Evolutionary conservation across 164 flowering plant species (phyloP).

Genomic region (Macadamia tetraphylla): DNA sequence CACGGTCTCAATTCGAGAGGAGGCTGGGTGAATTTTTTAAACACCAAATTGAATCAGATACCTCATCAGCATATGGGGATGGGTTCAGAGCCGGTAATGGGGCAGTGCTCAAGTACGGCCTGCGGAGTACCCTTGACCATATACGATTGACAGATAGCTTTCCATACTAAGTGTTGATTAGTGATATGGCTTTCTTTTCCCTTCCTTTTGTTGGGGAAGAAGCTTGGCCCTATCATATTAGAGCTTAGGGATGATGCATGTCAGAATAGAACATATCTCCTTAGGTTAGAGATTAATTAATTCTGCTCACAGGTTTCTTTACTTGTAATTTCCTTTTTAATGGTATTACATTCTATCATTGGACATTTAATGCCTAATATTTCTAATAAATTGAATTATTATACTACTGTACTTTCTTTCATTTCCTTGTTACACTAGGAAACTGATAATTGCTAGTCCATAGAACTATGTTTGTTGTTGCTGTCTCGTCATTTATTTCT

Average conservation of each 20-base stretch:
- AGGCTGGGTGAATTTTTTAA: slow-evolving; percentile 87
- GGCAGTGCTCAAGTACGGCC: slow-evolving; percentile 74
- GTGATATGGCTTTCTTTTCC: background rate
- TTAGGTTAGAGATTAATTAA: no score
- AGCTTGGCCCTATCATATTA: slow-evolving; percentile 20
- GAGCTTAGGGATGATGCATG: slow-evolving; percentile 14
- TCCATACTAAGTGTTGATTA: slow-evolving; percentile 31
- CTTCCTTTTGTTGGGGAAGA: background rate
- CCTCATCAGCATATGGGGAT: slow-evolving; percentile 82
- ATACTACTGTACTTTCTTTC: no score
- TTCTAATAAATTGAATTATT: no score
- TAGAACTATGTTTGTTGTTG: no score
- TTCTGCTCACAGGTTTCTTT: no score
- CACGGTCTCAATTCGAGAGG: slow-evolving; percentile 62
- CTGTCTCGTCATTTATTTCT: no score
- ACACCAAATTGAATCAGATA: slow-evolving; percentile 87
- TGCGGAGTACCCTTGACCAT: slow-evolving; percentile 65
- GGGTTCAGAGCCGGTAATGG: slow-evolving; percentile 77
- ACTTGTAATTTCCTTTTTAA: no score
- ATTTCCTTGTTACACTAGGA: no score
- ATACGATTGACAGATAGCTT: slow-evolving; percentile 70
- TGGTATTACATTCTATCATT: no score
- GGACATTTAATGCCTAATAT: no score
- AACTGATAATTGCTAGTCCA: no score
- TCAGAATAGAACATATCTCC: no score